Evolutionary conservation across 495 filamentous ascomycete genomes (phyloP), one percentile per base, ranked within the genome.

Genomic region (Penicillium manginii): DNA sequence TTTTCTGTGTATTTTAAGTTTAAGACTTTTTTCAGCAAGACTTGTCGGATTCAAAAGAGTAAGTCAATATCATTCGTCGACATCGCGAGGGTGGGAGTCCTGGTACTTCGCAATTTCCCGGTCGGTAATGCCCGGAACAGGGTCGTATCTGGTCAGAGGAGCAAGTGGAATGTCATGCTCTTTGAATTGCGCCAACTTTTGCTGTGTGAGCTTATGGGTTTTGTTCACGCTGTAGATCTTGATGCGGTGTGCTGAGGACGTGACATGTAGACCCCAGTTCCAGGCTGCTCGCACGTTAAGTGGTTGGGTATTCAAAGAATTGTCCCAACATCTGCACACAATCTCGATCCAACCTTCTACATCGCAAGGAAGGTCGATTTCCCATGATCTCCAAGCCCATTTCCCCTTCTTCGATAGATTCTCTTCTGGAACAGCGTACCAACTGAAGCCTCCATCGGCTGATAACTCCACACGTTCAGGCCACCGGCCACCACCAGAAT

Each of bases 241-340:
- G 70, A 89, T 79, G 4, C 85, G 78, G 61, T 88, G 86, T 33
- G 81, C 83, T 5, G 81, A 85, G 15, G 77, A 81, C 2, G 86
- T 88, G 26, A 89, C 86, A 69, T 88, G 86, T n/a, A 88, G 71
- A 42, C 84, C 86, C 85, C 84, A 88, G 65, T 80, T 81, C 78
- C 78, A 78, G 9, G 74, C 67, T 2, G 72, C 67, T 47, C 75
- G 69, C 2, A 78, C 65, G 52, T 66, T 71, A 10, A 76, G 59
- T 4, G 75, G 75, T 50, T 78, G 74, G 2, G 76, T 77, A 39
- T 78, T 78, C n/a, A 77, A 51, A 2, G 73, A 60, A 45, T 77
- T 77, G 40, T 78, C 76, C 76, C 76, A 78, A 55, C 71, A 75
- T 4, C 76, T 55, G 33, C 67, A 73, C 1, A 78, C 73, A 52